phyloP scores from a whole-genome alignment of 805 yeast species.

The Metahyphopichia silvanorum region DNA sequence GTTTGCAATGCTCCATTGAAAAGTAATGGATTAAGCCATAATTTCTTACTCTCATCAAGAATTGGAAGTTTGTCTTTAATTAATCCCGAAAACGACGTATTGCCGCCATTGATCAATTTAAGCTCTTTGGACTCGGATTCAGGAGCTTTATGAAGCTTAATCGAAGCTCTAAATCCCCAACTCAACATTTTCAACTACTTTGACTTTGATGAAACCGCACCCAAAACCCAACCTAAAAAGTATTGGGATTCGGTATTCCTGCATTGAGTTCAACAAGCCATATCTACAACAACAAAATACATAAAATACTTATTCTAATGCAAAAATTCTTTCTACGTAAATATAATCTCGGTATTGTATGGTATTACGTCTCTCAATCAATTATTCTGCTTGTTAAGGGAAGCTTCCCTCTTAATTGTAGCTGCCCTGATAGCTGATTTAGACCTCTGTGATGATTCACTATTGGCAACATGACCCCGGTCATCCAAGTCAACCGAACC shows the following conservation, averaged over 20 bases:
- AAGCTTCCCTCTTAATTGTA: constrained; percentile 6
- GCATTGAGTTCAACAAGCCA: too few relatives aligned
- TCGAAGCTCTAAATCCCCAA: constrained; percentile 39
- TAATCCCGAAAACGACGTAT: constrained; percentile 10
- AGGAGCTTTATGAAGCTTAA: constrained; percentile 20
- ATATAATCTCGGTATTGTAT: too few relatives aligned
- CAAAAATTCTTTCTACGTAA: too few relatives aligned
- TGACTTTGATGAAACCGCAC: too few relatives aligned
- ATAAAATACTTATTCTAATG: too few relatives aligned
- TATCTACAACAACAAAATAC: too few relatives aligned
- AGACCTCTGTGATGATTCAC: constrained; percentile 43
- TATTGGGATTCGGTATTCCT: too few relatives aligned
- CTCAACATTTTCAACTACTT: constrained; percentile 13
- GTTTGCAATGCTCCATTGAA: constrained; percentile 81
- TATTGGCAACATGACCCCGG: constrained; percentile 62
- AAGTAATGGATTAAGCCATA: constrained; percentile 59
- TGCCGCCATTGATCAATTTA: constrained; percentile 5
- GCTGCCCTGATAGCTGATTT: constrained; percentile 35
- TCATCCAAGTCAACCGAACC: constrained; percentile 75
- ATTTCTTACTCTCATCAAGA: constrained; percentile 27
- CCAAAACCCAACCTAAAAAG: too few relatives aligned
- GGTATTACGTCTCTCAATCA: too few relatives aligned
- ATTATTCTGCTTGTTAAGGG: too few relatives aligned
- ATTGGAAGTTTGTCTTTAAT: constrained; percentile 14
- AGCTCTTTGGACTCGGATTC: constrained; percentile 14